These are phyloP conservation scores for Mycena albidolilacea DNA, from an alignment of 768 basidiomycete genomes.

Conservation along the genomic window DNA sequence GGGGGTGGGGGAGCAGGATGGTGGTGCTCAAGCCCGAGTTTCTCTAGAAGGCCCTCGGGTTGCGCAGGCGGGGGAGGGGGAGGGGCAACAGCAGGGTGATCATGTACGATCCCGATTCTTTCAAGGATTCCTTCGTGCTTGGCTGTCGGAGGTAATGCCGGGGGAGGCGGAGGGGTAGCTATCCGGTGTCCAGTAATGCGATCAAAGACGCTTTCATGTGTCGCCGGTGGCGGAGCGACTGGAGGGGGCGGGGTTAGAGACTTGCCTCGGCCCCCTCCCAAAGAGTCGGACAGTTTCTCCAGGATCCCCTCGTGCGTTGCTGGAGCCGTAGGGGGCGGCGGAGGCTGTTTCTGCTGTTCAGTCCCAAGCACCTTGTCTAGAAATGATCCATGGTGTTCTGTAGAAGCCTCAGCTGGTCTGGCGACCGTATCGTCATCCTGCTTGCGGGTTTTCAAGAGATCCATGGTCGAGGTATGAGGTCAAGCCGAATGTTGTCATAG, in stretches of 20 bases:
- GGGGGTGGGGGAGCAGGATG: conserved; percentile 6
- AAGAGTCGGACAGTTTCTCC: not conserved
- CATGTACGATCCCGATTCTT: conserved; percentile 7
- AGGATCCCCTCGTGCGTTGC: conserved; percentile 16
- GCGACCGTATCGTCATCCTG: not conserved
- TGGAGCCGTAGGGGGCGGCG: not conserved
- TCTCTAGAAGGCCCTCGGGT: conserved; percentile 22
- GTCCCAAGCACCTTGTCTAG: conserved; percentile 25
- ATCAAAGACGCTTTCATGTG: conserved; percentile 14
- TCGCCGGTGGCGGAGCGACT: not conserved
- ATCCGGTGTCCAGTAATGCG: not conserved
- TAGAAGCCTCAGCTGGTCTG: not conserved
- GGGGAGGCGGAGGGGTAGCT: not conserved
- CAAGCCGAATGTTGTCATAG: not conserved
- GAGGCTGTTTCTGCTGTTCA: conserved; percentile 7
- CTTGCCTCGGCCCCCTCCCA: not conserved
- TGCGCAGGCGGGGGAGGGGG: conserved; percentile 11
- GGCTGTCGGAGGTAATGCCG: not conserved
- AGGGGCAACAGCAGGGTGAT: not conserved
- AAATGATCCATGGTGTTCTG: conserved; percentile 21
- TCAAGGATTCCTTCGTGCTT: conserved; percentile 23
- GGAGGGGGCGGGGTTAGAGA: not conserved
- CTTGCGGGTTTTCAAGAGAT: conserved; percentile 15
- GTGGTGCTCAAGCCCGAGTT: conserved; percentile 12
- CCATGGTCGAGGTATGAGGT: conserved; percentile 24